Base-by-base conservation (phyloP, 2,329 filamentous ascomycete species). In the Fusarium austroafricanum region DNA sequence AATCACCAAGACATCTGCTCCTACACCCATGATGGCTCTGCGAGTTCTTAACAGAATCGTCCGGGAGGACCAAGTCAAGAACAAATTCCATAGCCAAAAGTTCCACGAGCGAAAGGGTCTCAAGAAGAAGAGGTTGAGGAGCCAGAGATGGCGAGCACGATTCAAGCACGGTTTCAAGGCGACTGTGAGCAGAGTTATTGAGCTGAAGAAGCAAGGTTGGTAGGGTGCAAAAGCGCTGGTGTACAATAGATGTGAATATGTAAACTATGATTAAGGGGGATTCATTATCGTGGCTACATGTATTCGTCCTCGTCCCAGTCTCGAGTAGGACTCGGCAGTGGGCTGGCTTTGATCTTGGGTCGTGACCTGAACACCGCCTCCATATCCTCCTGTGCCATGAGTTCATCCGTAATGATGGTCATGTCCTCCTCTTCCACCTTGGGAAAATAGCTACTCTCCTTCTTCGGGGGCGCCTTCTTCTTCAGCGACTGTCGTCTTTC, bases 361-460 rank as follows among this genome's bases (percentile, higher is more conserved):
- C 94, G 81, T 67, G 92, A 94, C 79, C 90, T 92, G 77, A 97
- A 97, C 2, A 97, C 90, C 26, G 90, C 91, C 61, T 92, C 90
- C 77, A 93, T 92, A 62, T 96, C 93, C 68, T 93, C 89, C 55
- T 90, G 85, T 17, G 61, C 84, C 57, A 97, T 89, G 39, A 97
- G 79, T 67, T 90, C 86, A 73, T 95, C 90, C 1, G 86, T 83
- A 10, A 92, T 84, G 2, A 88, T 83, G 23, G 78, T 73, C n/a
- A 78, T 62, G 18, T 71, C 79, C 55, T 67, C 69, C 50, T 82
- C 84, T 69, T 88, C 81, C 7, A 86, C 76, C 26, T 77, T 80
- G 1, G 81, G 77, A 56, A 87, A 87, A 45, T 82, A 81, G 35
- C 77, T 81, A 0, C 80, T 81, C 55, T 84, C 83, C 42, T 79